Percentiles rank a stretch among this genome's conserved stretches.
These are phyloP conservation scores for Acrocalymma vagum DNA, from an alignment of 2,329 filamentous ascomycete genomes.

Conservation along the genomic window DNA sequence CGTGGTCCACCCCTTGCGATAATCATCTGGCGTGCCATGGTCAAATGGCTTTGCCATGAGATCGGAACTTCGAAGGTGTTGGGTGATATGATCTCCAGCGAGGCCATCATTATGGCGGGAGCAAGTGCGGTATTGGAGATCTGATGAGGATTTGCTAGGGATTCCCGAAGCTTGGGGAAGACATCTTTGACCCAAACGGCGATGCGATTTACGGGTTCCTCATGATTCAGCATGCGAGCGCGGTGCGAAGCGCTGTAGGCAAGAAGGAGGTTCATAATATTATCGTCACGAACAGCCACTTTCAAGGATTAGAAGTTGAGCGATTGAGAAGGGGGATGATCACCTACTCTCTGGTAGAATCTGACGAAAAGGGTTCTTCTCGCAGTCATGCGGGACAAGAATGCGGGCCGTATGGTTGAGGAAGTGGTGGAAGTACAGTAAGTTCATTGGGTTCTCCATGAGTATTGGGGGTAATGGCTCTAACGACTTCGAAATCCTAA, in stretches of 20 bases:
- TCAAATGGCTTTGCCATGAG: constrained; percentile 81
- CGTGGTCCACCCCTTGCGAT: constrained; percentile 69
- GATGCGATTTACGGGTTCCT: constrained; percentile 79
- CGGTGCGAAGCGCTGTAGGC: constrained; percentile 87
- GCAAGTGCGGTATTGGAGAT: constrained; percentile 79
- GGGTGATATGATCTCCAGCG: constrained; percentile 83
- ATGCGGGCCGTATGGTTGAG: constrained; percentile 81
- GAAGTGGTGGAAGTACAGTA: constrained; percentile 78
- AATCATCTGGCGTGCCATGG: constrained; percentile 79
- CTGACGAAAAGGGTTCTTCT: constrained; percentile 67
- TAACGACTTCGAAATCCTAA: constrained; percentile 67
- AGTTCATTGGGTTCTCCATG: constrained; percentile 78
- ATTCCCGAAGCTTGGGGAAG: constrained; percentile 75
- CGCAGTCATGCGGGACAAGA: constrained; percentile 68
- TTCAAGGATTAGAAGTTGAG: constrained; percentile 31
- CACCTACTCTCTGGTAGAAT: constrained; percentile 69
- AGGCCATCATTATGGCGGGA: constrained; percentile 85
- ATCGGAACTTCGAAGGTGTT: constrained; percentile 82
- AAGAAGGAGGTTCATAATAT: constrained; percentile 78
- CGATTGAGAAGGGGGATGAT: no score
- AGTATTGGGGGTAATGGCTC: constrained; percentile 66
- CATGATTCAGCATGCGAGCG: constrained; percentile 75
- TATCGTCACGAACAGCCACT: constrained; percentile 74
- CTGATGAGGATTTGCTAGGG: constrained; percentile 62
- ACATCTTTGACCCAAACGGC: constrained; percentile 82